Conservation (phyloP, 257 asterid genomes). For the Striga asiatica region DNA sequence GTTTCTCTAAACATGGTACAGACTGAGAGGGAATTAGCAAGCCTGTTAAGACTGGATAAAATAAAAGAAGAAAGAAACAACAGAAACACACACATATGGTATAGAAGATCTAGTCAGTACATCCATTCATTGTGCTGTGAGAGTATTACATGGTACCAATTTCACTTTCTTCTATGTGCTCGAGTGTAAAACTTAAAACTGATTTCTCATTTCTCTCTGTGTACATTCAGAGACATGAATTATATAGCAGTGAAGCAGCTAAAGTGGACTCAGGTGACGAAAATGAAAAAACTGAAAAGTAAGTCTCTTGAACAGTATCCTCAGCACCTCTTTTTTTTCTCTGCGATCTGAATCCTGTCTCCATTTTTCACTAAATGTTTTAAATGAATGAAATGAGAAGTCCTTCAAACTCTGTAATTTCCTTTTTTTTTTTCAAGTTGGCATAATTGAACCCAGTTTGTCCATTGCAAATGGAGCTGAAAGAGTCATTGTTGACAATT, state of each 20-base stretch:
- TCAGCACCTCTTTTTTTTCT: neutral
- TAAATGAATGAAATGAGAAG: conserved; percentile 29
- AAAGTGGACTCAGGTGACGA: conserved; percentile 19
- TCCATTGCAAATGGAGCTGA: no score
- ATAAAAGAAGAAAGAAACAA: no score
- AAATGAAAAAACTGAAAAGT: conserved; percentile 30
- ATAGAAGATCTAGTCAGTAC: no score
- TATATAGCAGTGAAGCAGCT: conserved; percentile 28
- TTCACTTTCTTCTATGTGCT: neutral
- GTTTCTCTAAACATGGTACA: neutral
- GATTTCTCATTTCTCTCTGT: neutral
- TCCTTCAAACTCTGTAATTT: neutral
- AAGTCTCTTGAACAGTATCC: conserved; percentile 10
- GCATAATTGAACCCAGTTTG: no score
- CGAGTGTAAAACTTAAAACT: conserved; percentile 3
- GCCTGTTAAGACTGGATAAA: neutral
- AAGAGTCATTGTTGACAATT: no score
- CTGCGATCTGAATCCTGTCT: no score
- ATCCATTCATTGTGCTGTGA: neutral
- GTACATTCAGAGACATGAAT: conserved; percentile 31
- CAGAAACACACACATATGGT: neutral
- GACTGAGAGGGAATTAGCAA: neutral
- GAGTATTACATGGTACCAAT: neutral
- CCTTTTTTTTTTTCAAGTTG: neutral
- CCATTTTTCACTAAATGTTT: neutral